Conservation (phyloP, 2,329 filamentous ascomycete genomes). For the Colletotrichum scovillei region DNA sequence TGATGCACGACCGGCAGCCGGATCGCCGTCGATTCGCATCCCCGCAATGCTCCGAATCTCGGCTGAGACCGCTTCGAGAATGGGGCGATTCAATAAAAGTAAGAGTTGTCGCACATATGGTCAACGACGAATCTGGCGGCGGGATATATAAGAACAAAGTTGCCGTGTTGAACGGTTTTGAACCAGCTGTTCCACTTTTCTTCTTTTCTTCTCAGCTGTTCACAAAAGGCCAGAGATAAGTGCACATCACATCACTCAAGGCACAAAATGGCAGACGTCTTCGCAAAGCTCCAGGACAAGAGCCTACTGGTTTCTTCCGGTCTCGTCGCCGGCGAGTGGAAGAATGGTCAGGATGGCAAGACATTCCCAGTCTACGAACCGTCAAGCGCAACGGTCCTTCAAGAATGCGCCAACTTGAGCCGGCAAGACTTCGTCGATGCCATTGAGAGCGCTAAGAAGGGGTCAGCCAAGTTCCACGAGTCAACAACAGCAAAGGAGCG, state of each 20-base stretch:
- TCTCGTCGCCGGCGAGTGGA: conserved; percentile 57
- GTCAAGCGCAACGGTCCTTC: conserved; percentile 60
- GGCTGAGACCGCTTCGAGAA: conserved; percentile 11
- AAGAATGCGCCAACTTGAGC: conserved; percentile 59
- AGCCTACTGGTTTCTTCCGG: conserved; percentile 1
- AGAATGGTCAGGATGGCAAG: conserved; percentile 55
- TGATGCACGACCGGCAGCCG: conserved; percentile 1
- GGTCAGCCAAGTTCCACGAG: conserved; percentile 50
- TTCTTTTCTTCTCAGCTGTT: no score
- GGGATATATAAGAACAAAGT: not conserved
- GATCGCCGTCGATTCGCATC: not conserved
- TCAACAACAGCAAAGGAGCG: conserved; percentile 50
- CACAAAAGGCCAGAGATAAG: not conserved
- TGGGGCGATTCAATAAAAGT: conserved; percentile 1
- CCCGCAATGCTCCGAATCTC: conserved; percentile 24
- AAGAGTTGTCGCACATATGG: not conserved
- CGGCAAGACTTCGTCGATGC: conserved; percentile 43
- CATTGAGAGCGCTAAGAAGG: conserved; percentile 49
- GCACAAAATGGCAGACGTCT: conserved; percentile 1
- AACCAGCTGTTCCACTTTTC: no score
- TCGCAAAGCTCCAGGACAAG: conserved; percentile 15
- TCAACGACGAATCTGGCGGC: not conserved
- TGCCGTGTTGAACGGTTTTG: rapidly evolving
- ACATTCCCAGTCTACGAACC: conserved; percentile 66
- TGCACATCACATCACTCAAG: not conserved